A percentile compares a stretch with the other conserved stretches of the same genome.
phyloP scores from a whole-genome alignment of 257 asterid species.

The Plantago elongata region DNA sequence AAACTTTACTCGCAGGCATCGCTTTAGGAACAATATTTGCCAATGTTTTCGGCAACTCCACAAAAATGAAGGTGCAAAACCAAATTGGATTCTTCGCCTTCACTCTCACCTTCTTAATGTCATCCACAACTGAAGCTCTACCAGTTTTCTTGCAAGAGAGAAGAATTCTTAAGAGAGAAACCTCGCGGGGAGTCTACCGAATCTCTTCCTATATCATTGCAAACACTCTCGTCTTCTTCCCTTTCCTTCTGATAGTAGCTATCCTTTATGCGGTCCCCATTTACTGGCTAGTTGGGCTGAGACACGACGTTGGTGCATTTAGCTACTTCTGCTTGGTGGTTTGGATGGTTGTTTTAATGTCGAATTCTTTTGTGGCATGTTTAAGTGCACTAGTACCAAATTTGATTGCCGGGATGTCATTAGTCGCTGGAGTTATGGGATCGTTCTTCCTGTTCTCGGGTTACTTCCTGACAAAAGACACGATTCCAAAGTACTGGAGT shows the following conservation, averaged over 20 bases:
- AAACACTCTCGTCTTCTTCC: constrained; percentile 59
- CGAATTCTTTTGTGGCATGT: constrained; percentile 74
- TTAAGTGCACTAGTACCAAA: constrained; percentile 58
- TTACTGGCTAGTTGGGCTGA: constrained; percentile 69
- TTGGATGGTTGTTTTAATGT: constrained; percentile 54
- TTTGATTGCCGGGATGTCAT: constrained; percentile 57
- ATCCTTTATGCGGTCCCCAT: constrained; percentile 52
- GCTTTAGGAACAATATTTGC: constrained; percentile 59
- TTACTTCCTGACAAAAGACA: constrained; percentile 56
- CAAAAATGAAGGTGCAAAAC: constrained; percentile 38
- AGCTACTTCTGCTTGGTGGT: constrained; percentile 51
- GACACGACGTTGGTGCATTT: constrained; percentile 33
- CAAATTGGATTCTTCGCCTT: constrained; percentile 78
- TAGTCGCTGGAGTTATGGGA: constrained; percentile 51
- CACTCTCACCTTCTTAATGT: constrained; percentile 58
- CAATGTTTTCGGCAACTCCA: constrained; percentile 28
- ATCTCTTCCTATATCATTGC: constrained; percentile 61
- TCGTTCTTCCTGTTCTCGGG: constrained; percentile 78
- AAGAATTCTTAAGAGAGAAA: constrained; percentile 55
- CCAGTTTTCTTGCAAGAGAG: constrained; percentile 76
- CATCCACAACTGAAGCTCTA: constrained; percentile 84
- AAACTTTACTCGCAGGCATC: constrained; percentile 58
- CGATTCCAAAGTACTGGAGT: constrained; percentile 54
- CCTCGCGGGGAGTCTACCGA: constrained; percentile 72
- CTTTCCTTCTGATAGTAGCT: constrained; percentile 56